Percentiles rank a stretch among this genome's conserved stretches.
Conservation (phyloP, 176 grass and related monocot species). For the Elymus sibiricus region DNA sequence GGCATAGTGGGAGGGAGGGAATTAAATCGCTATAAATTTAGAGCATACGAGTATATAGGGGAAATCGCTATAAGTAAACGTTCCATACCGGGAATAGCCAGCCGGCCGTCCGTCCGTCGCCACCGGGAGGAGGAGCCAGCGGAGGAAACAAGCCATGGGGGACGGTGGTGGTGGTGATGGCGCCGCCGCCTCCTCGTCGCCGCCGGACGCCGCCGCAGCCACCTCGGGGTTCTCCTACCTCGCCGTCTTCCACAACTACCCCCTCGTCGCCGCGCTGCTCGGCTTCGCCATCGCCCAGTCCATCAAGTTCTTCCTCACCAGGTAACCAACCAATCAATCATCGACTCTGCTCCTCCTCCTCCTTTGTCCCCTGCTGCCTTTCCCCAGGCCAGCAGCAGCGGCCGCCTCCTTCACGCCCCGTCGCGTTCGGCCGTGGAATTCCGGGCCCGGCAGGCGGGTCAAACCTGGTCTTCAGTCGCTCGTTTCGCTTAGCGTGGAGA, state of each 20-base stretch:
- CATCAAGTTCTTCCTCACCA: constrained; percentile 79
- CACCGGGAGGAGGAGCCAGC: background rate
- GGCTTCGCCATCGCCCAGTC: constrained; percentile 81
- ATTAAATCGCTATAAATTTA: constrained; percentile 2
- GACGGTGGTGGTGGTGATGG: constrained; percentile 40
- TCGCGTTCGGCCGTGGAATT: background rate
- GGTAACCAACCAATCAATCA: constrained; percentile 3
- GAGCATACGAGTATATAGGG: background rate
- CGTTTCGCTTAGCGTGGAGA: background rate
- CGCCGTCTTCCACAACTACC: constrained; percentile 83
- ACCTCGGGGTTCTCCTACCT: constrained; percentile 47
- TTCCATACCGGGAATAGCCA: constrained; percentile 9
- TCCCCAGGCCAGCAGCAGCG: no score
- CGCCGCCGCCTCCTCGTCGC: constrained; percentile 41
- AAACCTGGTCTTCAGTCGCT: background rate
- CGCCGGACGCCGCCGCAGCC: constrained; percentile 5
- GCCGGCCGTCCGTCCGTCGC: background rate
- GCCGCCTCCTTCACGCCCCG: no score
- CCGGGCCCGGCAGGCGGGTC: background rate
- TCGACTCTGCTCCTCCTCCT: no score
- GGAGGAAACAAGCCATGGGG: constrained; percentile 27
- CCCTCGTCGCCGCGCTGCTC: constrained; percentile 68
- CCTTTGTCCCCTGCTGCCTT: background rate
- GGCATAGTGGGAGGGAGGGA: background rate
- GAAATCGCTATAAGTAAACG: background rate